Conservation (phyloP, 164 flowering plant genomes). For the Magnolia changhungtana region DNA sequence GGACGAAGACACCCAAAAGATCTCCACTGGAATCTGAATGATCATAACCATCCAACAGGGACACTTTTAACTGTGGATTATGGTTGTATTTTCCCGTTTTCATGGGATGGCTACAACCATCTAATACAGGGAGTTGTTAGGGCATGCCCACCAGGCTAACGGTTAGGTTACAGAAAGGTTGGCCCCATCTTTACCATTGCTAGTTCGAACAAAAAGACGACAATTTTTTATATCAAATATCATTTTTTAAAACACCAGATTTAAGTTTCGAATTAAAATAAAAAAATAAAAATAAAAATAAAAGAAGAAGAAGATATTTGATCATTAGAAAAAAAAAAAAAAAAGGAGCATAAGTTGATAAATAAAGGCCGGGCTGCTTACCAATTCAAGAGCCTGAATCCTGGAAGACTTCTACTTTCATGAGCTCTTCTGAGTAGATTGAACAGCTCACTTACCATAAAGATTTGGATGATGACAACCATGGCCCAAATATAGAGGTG, state of each 20-base stretch:
- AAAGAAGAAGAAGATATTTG: neutral
- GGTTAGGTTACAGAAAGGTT: neutral
- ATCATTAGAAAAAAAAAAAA: neutral
- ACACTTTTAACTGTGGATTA: no score
- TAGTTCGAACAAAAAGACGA: neutral
- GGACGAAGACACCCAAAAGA: neutral
- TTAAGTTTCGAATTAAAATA: no score
- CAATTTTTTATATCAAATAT: neutral
- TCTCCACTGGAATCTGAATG: no score
- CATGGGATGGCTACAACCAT: neutral
- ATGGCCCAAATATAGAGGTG: conserved; percentile 95
- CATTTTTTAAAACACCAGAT: neutral
- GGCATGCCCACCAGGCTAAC: neutral
- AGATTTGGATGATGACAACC: conserved; percentile 89
- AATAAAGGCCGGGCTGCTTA: conserved; percentile 20
- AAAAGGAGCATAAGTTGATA: neutral
- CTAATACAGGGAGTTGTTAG: neutral
- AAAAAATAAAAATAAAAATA: no score
- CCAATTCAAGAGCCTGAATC: conserved; percentile 94
- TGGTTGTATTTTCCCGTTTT: neutral
- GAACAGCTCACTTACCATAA: conserved; percentile 91
- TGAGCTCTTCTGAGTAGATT: conserved; percentile 69
- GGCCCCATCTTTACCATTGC: neutral
- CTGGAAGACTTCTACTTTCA: conserved; percentile 85
- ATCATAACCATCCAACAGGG: neutral